Evolutionary conservation across 1,284 basidiomycete species (phyloP).

Genomic region (Quambalaria eucalypti): DNA sequence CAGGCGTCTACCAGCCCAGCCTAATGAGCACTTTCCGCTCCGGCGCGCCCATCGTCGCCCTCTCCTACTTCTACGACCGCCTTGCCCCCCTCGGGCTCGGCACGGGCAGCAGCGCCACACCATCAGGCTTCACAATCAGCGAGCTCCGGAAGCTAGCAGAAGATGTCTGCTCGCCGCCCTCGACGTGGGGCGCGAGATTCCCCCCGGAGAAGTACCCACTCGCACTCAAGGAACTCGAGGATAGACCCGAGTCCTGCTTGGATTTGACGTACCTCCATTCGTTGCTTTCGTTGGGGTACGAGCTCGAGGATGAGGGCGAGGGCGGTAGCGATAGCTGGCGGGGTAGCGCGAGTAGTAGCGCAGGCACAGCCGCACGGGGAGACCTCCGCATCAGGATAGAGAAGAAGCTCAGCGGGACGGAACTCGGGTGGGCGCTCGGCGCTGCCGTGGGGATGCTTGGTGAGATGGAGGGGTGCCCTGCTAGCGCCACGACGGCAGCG

Average conservation of each 20-base stretch:
- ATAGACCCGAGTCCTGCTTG: conserved; percentile 83
- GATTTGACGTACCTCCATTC: conserved; percentile 93
- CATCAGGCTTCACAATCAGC: conserved; percentile 22
- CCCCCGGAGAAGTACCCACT: conserved; percentile 29
- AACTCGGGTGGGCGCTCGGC: conserved; percentile 88
- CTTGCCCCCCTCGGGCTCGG: conserved; percentile 65
- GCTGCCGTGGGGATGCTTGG: conserved; percentile 49
- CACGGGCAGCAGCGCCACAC: conserved; percentile 4
- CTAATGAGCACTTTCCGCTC: conserved; percentile 70
- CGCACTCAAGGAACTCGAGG: conserved; percentile 67
- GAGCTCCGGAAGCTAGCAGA: conserved; percentile 27
- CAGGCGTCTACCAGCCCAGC: conserved; percentile 95
- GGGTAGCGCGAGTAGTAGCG: no score
- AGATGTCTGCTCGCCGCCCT: conserved; percentile 22
- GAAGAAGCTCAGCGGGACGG: conserved; percentile 81
- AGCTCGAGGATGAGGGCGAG: conserved; percentile 40
- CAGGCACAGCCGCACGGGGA: background rate
- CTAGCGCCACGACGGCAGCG: no score
- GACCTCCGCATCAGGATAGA: conserved; percentile 54
- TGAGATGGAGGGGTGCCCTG: background rate
- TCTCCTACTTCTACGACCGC: conserved; percentile 94
- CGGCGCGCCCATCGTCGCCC: conserved; percentile 32
- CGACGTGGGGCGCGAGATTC: conserved; percentile 18
- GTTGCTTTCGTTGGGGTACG: conserved; percentile 60
- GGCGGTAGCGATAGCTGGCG: background rate